phyloP scores from a whole-genome alignment of 1,284 basidiomycete genomes.

The Cutaneotrichosporon dermatis region DNA sequence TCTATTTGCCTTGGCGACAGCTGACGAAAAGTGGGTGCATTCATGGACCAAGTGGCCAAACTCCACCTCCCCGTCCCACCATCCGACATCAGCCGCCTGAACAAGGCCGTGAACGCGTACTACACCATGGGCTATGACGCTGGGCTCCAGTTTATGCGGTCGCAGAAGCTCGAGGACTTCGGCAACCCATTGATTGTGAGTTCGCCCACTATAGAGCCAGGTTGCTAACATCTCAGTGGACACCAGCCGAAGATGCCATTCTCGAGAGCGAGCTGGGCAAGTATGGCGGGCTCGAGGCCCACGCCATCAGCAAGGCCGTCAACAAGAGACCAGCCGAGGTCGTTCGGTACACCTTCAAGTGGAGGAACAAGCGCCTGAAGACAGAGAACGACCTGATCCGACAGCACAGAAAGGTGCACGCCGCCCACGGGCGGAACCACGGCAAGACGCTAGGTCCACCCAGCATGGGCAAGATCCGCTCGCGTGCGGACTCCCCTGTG shows the following conservation, averaged over 20 bases:
- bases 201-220: neutral
- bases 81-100: slow-evolving; percentile 37
- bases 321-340: slow-evolving; percentile 42
- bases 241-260: slow-evolving; percentile 14
- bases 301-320: slow-evolving; percentile 37
- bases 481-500: slow-evolving; percentile 42
- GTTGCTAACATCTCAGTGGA: slow-evolving; percentile 30
- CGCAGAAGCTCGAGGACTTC: slow-evolving; percentile 30
- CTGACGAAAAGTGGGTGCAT: slow-evolving; percentile 25
- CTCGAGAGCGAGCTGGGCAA: slow-evolving; percentile 41
- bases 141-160: slow-evolving; percentile 30
- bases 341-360: slow-evolving; percentile 47
- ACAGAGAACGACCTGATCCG: slow-evolving; percentile 44
- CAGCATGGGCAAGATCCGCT: slow-evolving; percentile 36
- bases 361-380: slow-evolving; percentile 46
- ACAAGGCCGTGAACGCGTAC: slow-evolving; percentile 28
- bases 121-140: slow-evolving; percentile 27
- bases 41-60: slow-evolving; percentile 33
- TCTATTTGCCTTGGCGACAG: neutral
- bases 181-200: slow-evolving; percentile 32
- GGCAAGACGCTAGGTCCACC: slow-evolving; percentile 42
- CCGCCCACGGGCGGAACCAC: slow-evolving; percentile 38
- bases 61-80: slow-evolving; percentile 35
- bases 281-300: slow-evolving; percentile 44
- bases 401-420: slow-evolving; percentile 37